Percentiles rank a stretch among this genome's conserved stretches.
phyloP scores from a whole-genome alignment of 345 rosid species.

The Eucalyptus polybractea region DNA sequence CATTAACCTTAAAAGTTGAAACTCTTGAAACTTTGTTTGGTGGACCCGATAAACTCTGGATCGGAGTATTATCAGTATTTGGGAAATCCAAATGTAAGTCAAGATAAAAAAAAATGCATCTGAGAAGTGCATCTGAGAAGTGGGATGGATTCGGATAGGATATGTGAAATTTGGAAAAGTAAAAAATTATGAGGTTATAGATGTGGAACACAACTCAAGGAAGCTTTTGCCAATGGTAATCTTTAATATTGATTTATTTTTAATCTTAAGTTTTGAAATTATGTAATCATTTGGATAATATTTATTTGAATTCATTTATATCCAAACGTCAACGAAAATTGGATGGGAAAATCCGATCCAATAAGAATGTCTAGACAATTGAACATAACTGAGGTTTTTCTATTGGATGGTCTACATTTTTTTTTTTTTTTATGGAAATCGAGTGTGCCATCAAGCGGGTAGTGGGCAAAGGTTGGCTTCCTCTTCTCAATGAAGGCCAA shows the following conservation, averaged over 20 bases:
- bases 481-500: background rate
- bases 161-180: background rate
- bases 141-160: background rate
- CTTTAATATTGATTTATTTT: no score
- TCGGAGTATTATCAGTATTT: no score
- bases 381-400: background rate
- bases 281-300: no score
- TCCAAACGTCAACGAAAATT: background rate
- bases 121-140: no score
- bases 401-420: background rate
- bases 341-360: background rate
- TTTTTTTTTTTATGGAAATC: background rate
- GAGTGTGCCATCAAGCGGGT: background rate
- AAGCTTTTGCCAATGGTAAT: background rate
- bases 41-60: background rate
- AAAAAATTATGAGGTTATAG: background rate
- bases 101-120: background rate
- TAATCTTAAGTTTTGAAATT: no score
- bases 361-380: rapidly evolving
- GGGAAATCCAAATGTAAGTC: background rate
- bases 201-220: background rate
- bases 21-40: background rate
- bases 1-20: background rate
- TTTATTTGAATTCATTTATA: no score
- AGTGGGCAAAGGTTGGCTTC: background rate